Conservation (phyloP, 208 protist species). For the Chromosphaera perkinsii region DNA sequence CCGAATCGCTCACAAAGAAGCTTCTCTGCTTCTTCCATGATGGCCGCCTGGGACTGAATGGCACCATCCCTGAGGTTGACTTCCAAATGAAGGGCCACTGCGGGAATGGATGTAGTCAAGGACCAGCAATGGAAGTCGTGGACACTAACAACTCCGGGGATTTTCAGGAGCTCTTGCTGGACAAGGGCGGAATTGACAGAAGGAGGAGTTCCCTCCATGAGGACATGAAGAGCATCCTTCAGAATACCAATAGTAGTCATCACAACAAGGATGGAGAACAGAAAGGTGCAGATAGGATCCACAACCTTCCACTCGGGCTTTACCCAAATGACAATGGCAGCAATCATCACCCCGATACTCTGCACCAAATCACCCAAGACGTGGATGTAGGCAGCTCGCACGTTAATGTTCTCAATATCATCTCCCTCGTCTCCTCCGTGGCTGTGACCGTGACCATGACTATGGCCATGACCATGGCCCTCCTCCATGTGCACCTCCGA, state of each 20-base stretch:
- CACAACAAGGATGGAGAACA: constrained; percentile 33
- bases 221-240: not conserved
- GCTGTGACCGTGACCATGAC: constrained; percentile 13
- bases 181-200: not conserved
- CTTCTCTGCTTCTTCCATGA: constrained; percentile 2
- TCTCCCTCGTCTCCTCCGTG: constrained; percentile 1
- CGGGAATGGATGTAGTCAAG: not conserved
- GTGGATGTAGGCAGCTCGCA: constrained; percentile 32
- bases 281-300: constrained; percentile 37
- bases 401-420: constrained; percentile 25
- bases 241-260: constrained; percentile 25
- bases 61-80: not conserved
- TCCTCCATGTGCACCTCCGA: not conserved
- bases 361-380: constrained; percentile 36
- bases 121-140: not conserved
- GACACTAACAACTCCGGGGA: not conserved
- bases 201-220: not conserved
- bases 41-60: too few relatives aligned
- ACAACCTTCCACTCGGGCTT: constrained; percentile 17
- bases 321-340: constrained; percentile 20
- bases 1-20: constrained; percentile 11
- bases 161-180: not conserved
- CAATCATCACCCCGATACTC: constrained; percentile 36
- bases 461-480: not conserved
- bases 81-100: constrained; percentile 5